Conservation (phyloP, 768 basidiomycete species). For the Podaxis rugospora region DNA sequence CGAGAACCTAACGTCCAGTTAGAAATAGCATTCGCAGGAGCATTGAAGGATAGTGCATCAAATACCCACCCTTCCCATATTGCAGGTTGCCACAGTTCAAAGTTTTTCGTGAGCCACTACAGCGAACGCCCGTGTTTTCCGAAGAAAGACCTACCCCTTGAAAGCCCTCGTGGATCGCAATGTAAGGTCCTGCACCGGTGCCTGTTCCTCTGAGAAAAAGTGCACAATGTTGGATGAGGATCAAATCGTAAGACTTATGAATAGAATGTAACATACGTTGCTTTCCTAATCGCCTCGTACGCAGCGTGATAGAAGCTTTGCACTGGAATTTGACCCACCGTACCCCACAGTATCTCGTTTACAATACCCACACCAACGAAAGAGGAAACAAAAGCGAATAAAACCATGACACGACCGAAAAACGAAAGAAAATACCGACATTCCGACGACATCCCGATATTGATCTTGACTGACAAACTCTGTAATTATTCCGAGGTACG, state of each 20-base stretch:
- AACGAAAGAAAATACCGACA: slow-evolving; percentile 33
- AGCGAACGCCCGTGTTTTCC: slow-evolving; percentile 3
- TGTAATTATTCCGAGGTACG: slow-evolving; percentile 73
- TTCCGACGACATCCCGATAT: slow-evolving; percentile 68
- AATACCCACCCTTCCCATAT: slow-evolving; percentile 38
- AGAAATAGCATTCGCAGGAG: neutral
- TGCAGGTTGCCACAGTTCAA: slow-evolving; percentile 26
- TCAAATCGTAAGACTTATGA: neutral
- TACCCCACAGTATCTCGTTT: slow-evolving; percentile 56
- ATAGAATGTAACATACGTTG: slow-evolving; percentile 28
- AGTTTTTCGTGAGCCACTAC: slow-evolving; percentile 1
- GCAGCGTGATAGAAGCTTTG: slow-evolving; percentile 44
- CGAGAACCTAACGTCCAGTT: slow-evolving; percentile 48
- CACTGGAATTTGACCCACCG: slow-evolving; percentile 46
- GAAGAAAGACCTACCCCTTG: slow-evolving; percentile 36
- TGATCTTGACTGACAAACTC: slow-evolving; percentile 84
- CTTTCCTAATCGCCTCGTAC: slow-evolving; percentile 38
- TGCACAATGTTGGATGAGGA: slow-evolving; percentile 4
- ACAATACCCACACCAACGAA: slow-evolving; percentile 47
- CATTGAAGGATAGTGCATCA: neutral
- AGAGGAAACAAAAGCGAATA: slow-evolving; percentile 11
- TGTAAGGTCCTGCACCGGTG: slow-evolving; percentile 49
- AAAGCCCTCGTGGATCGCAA: slow-evolving; percentile 66
- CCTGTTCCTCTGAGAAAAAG: slow-evolving; percentile 53
- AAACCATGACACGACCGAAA: neutral